phyloP scores from a whole-genome alignment of 192 early-diverging fungal species.

The Phycomyces blakesleeanus region DNA sequence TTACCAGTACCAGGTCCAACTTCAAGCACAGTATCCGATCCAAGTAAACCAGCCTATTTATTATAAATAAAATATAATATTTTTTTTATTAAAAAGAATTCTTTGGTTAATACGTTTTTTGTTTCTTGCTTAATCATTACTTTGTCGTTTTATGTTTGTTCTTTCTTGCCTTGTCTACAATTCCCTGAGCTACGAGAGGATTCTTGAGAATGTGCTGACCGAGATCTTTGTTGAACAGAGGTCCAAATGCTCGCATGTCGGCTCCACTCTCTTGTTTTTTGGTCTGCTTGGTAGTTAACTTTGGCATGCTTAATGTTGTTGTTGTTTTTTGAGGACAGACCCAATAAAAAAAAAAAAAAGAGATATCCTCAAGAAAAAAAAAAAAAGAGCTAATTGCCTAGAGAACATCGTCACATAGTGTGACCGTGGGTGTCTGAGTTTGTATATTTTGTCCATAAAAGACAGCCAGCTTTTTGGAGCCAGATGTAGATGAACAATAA shows the following conservation, averaged over 20 bases:
- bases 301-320: constrained; percentile 19
- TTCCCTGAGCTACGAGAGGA: constrained; percentile 91
- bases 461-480: too few relatives aligned
- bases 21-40: constrained; percentile 82
- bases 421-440: too few relatives aligned
- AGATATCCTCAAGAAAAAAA: not conserved
- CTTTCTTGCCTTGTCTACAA: constrained; percentile 87
- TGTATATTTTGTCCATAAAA: too few relatives aligned
- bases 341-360: constrained; percentile 1
- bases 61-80: too few relatives aligned
- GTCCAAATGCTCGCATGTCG: constrained; percentile 63
- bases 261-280: constrained; percentile 38
- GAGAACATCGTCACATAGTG: too few relatives aligned
- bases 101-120: too few relatives aligned
- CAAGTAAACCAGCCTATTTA: constrained; percentile 44
- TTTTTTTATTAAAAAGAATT: too few relatives aligned
- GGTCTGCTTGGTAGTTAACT: constrained; percentile 28
- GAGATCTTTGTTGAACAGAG: constrained; percentile 94
- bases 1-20: constrained; percentile 99
- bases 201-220: constrained; percentile 99
- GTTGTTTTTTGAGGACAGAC: not conserved
- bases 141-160: constrained; percentile 2
- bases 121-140: constrained; percentile 8
- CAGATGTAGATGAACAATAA: too few relatives aligned
- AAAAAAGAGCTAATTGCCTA: not conserved